Percentiles rank a stretch among this genome's conserved stretches.
phyloP scores from a whole-genome alignment of 2,329 filamentous ascomycete genomes.

The Lizonia empirigonia region DNA sequence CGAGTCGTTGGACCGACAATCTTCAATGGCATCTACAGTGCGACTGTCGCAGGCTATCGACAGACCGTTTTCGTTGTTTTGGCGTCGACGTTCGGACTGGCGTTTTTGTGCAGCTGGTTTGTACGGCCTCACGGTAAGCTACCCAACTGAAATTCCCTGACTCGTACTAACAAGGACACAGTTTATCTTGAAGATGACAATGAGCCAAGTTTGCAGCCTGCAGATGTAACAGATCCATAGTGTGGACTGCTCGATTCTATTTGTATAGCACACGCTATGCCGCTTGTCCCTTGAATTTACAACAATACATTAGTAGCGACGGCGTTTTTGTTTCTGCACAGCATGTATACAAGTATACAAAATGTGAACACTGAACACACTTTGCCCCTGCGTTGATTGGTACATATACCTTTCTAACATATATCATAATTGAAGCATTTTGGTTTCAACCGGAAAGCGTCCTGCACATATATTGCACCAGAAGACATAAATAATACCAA shows the following conservation, averaged over 20 bases:
- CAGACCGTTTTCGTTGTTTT: slow-evolving; percentile 85
- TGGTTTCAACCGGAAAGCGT: too few species aligned
- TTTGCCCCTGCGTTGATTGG: too few species aligned
- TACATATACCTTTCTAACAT: too few species aligned
- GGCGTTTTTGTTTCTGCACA: background rate
- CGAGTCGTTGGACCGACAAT: slow-evolving; percentile 78
- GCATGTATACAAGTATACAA: background rate
- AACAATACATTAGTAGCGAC: background rate
- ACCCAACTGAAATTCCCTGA: too few species aligned
- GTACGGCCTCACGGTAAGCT: slow-evolving; percentile 75
- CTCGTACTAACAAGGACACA: background rate
- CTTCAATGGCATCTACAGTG: slow-evolving; percentile 85
- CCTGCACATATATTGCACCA: background rate
- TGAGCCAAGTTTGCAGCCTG: background rate
- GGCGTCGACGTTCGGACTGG: slow-evolving; percentile 67
- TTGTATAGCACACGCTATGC: background rate
- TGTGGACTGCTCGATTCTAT: background rate
- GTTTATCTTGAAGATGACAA: slow-evolving; percentile 12
- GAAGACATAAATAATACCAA: background rate
- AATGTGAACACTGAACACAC: background rate
- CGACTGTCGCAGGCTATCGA: slow-evolving; percentile 76
- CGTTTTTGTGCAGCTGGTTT: slow-evolving; percentile 70
- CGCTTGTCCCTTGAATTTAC: background rate
- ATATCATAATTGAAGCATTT: too few species aligned
- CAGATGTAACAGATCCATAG: slow-evolving; percentile 2